A percentile compares a stretch with the other conserved stretches of the same genome.
Evolutionary conservation across 306 rosid genomes (phyloP).

Genomic region (Dalbergia oliveri): DNA sequence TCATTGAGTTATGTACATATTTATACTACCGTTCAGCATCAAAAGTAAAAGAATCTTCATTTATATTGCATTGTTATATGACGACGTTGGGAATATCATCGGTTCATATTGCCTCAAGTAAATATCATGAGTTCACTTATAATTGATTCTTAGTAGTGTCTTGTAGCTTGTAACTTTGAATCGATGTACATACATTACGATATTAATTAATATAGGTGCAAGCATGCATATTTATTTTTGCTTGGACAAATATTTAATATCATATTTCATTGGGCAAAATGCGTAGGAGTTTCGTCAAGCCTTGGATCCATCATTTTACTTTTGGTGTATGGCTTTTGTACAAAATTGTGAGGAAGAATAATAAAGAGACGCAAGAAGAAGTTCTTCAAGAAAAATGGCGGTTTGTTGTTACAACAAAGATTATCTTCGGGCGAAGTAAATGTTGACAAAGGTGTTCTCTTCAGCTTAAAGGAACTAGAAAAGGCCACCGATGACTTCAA

Average conservation of each 20-base stretch:
- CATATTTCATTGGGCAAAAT: neutral
- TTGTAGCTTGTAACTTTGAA: neutral
- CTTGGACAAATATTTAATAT: neutral
- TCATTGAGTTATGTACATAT: too few relatives aligned
- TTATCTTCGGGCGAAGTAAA: conserved; percentile 38
- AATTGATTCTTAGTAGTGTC: too few relatives aligned
- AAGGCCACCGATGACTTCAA: conserved; percentile 52
- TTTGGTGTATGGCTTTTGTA: conserved; percentile 33
- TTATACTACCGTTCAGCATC: neutral
- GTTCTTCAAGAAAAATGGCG: conserved; percentile 54
- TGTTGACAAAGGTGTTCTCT: conserved; percentile 32
- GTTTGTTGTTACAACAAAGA: conserved; percentile 45
- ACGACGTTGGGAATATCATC: too few relatives aligned
- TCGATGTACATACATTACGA: too few relatives aligned
- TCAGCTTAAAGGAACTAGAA: conserved; percentile 45
- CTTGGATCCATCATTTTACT: conserved; percentile 45
- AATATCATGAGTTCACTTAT: too few relatives aligned
- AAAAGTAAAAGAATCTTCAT: too few relatives aligned
- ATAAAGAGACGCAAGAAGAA: conserved; percentile 37
- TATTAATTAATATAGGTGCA: neutral
- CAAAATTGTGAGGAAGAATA: conserved; percentile 25
- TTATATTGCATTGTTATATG: too few relatives aligned
- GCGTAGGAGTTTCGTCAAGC: conserved; percentile 46
- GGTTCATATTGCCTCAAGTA: too few relatives aligned
- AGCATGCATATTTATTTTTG: neutral